Percentiles rank a stretch among this genome's conserved stretches.
Evolutionary conservation across 495 filamentous ascomycete genomes (phyloP).

Genomic region (Achaetomiella virescens): DNA sequence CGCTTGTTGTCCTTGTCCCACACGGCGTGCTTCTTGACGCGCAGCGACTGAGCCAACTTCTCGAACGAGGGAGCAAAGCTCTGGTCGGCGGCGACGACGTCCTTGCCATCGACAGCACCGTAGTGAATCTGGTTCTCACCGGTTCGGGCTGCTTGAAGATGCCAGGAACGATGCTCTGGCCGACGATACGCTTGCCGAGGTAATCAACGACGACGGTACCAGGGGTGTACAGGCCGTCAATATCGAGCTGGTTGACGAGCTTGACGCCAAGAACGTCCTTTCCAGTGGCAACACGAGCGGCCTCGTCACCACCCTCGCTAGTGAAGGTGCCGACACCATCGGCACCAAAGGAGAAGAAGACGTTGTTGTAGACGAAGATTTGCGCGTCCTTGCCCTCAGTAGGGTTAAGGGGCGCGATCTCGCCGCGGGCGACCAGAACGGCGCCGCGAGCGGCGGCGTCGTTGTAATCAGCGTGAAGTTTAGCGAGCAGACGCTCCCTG

Average conservation of each 20-base stretch:
- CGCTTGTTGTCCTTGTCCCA: constrained; percentile 95
- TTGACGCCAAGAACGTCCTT: constrained; percentile 95
- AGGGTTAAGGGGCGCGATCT: constrained; percentile 93
- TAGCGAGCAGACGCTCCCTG: constrained; percentile 85
- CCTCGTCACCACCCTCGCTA: constrained; percentile 93
- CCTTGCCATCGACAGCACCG: constrained; percentile 95
- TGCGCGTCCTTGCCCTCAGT: constrained; percentile 89
- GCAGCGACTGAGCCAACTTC: constrained; percentile 79
- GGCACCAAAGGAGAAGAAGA: constrained; percentile 97
- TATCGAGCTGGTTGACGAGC: constrained; percentile 93
- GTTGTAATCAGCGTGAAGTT: constrained; percentile 95
- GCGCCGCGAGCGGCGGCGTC: constrained; percentile 91
- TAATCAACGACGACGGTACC: constrained; percentile 97
- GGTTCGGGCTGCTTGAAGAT: constrained; percentile 99
- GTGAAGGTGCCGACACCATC: constrained; percentile 97
- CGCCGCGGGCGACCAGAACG: constrained; percentile 86
- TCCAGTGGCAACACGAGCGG: constrained; percentile 89
- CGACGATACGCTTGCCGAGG: constrained; percentile 92
- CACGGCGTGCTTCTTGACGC: constrained; percentile 89
- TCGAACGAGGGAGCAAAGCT: constrained; percentile 79
- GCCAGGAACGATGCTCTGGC: constrained; percentile 95
- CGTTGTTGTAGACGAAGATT: constrained; percentile 99
- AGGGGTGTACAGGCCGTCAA: constrained; percentile 86
- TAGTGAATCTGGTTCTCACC: constrained; percentile 99
- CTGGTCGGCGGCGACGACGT: constrained; percentile 83